phyloP scores from a whole-genome alignment of 2,329 filamentous ascomycete genomes.

The Fusarium sp. region DNA sequence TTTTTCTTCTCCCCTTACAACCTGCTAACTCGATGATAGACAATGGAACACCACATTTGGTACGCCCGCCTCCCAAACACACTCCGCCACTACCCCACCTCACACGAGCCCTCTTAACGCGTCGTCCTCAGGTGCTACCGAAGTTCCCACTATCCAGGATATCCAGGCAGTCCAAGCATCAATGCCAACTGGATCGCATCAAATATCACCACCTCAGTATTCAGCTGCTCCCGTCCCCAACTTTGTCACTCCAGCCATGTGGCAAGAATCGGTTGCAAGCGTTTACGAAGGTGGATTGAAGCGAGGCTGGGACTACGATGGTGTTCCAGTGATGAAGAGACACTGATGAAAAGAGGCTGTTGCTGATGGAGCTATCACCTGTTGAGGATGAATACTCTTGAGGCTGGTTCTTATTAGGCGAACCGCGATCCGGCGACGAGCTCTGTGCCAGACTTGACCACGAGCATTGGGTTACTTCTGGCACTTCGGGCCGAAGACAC shows the following conservation, averaged over 20 bases:
- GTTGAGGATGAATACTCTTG: conserved; percentile 13
- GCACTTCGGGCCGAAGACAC: not conserved
- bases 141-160: conserved; percentile 65
- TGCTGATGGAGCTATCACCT: conserved; percentile 11
- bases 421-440: not conserved
- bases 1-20: not conserved
- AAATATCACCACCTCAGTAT: conserved; percentile 63
- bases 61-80: conserved; percentile 62
- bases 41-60: conserved; percentile 97
- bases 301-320: conserved; percentile 69
- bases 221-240: conserved; percentile 63
- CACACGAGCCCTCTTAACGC: conserved; percentile 64
- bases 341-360: conserved; percentile 28
- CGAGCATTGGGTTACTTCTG: not conserved
- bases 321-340: conserved; percentile 49
- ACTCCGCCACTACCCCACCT: conserved; percentile 50
- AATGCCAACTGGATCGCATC: conserved; percentile 58
- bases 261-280: conserved; percentile 77
- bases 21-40: conserved; percentile 58
- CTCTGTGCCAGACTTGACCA: not conserved
- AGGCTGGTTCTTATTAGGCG: conserved; percentile 22
- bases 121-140: conserved; percentile 64
- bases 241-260: conserved; percentile 78
- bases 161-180: conserved; percentile 60
- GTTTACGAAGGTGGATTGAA: conserved; percentile 75